A percentile compares a stretch with the other conserved stretches of the same genome.
phyloP scores from a whole-genome alignment of 2,329 filamentous ascomycete species.

The Pseudogymnoascus sp. region DNA sequence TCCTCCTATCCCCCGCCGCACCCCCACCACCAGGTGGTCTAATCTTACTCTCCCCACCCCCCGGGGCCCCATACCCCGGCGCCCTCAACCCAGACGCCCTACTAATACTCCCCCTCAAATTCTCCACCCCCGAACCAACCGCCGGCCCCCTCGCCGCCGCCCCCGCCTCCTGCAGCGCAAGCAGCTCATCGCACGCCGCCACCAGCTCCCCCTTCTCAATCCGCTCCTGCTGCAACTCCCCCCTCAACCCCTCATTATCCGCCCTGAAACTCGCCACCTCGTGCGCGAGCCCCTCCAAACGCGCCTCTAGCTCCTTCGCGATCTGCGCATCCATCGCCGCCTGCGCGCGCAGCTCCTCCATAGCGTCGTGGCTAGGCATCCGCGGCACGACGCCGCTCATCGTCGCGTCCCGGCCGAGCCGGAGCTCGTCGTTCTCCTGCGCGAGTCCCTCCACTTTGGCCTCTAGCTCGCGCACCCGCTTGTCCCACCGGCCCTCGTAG shows the following conservation, averaged over 20 bases:
- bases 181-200: slow-evolving; percentile 74
- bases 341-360: slow-evolving; percentile 42
- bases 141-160: slow-evolving; percentile 17
- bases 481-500: slow-evolving; percentile 83
- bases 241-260: slow-evolving; percentile 58
- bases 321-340: slow-evolving; percentile 59
- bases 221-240: slow-evolving; percentile 62
- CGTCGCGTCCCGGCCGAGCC: slow-evolving; percentile 53
- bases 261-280: slow-evolving; percentile 61
- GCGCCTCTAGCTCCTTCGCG: slow-evolving; percentile 61
- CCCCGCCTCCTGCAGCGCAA: slow-evolving; percentile 52
- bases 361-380: neutral
- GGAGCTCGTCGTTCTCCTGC: slow-evolving; percentile 67
- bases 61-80: slow-evolving; percentile 32
- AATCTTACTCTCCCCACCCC: slow-evolving; percentile 39
- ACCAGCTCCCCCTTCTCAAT: slow-evolving; percentile 80
- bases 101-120: slow-evolving; percentile 46
- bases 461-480: slow-evolving; percentile 75
- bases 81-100: slow-evolving; percentile 52
- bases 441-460: slow-evolving; percentile 57
- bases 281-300: slow-evolving; percentile 65
- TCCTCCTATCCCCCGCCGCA: slow-evolving; percentile 27
- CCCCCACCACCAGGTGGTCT: slow-evolving; percentile 25
- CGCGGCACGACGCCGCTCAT: slow-evolving; percentile 10
- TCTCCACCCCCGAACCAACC: slow-evolving; percentile 34